Percentiles rank a stretch among this genome's conserved stretches.
Conservation (phyloP, 805 yeast genomes). For the Barnettozyma populi region DNA sequence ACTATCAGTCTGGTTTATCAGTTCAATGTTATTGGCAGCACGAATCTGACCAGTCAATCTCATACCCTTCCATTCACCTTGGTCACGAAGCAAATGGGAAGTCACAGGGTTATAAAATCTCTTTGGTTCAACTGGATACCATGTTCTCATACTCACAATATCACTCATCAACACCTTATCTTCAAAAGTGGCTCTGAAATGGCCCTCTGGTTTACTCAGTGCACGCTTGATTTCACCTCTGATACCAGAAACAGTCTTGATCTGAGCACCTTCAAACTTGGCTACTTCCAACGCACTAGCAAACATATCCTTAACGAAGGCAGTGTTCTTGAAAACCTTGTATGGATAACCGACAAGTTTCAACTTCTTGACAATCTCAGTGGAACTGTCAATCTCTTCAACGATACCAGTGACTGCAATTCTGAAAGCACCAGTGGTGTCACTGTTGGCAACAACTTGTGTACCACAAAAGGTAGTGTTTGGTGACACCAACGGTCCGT, state of each 20-base stretch:
- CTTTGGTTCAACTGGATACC: conserved; percentile 93
- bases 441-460: conserved; percentile 76
- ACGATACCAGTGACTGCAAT: conserved; percentile 96
- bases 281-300: conserved; percentile 90
- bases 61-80: conserved; percentile 94
- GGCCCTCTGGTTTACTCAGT: conserved; percentile 88
- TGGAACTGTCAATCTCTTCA: conserved; percentile 82
- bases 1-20: conserved; percentile 53
- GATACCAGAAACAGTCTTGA: conserved; percentile 94
- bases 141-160: conserved; percentile 82
- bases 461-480: conserved; percentile 97
- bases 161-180: conserved; percentile 91
- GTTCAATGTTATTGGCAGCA: conserved; percentile 60
- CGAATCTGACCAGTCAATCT: conserved; percentile 91
- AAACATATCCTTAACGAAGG: conserved; percentile 96
- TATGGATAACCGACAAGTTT: conserved; percentile 93
- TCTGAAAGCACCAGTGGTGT: conserved; percentile 85
- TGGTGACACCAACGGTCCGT: conserved; percentile 96
- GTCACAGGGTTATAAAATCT: conserved; percentile 95
- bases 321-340: conserved; percentile 92
- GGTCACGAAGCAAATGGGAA: conserved; percentile 70
- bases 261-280: conserved; percentile 95
- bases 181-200: conserved; percentile 94
- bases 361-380: conserved; percentile 92
- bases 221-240: conserved; percentile 98